Base-by-base conservation (phyloP, 768 basidiomycete genomes). In the Bullera alba region DNA sequence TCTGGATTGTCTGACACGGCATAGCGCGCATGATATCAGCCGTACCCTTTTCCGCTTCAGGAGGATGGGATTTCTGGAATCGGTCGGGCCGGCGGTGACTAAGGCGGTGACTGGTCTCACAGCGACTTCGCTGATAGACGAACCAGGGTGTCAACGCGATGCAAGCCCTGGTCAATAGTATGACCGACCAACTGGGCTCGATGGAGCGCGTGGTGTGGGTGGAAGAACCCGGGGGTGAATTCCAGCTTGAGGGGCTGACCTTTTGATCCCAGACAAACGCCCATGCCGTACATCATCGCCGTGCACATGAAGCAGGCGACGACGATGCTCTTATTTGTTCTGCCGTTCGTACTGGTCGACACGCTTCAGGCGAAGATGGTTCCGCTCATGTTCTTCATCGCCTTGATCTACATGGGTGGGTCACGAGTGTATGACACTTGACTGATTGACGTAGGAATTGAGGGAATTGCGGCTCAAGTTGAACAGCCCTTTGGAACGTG, bases 221-320 rank as follows among this genome's bases (percentile, higher is more conserved):
- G 8, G 85, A 85, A 0, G 86, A 89, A 26, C 43, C 87, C 87
- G 83, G 85, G 29, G 35, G 47, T 28, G 22, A 12, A 29, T 8
- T 28, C 26, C 39, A 54, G 53, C 30, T 81, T 70, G 26, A 46
- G 30, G 25, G 44, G 21, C 26, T 47, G 23, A 2, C 34, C 14
- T 19, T 37, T 21, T 38, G 17, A 44, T 48, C 3, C 22, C 48
- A 53, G 46, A 27, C 41, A 43, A 51, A 69, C 64, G 0, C 67
- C 67, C 4, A 58, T 69, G 14, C 67, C 67, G 7, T 61, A 59
- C n/a, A 35, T 46, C 27, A 63, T 58, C 50, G 82, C 86, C 34
- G 85, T 96, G 52, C 91, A 95, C 72, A 75, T 93, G 63, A 92
- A 93, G 70, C 92, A 96, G 82, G 87, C 85, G 57, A 87, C 93